Base-by-base conservation (phyloP, 2,329 filamentous ascomycete species). In the Fusarium fracticaudum region DNA sequence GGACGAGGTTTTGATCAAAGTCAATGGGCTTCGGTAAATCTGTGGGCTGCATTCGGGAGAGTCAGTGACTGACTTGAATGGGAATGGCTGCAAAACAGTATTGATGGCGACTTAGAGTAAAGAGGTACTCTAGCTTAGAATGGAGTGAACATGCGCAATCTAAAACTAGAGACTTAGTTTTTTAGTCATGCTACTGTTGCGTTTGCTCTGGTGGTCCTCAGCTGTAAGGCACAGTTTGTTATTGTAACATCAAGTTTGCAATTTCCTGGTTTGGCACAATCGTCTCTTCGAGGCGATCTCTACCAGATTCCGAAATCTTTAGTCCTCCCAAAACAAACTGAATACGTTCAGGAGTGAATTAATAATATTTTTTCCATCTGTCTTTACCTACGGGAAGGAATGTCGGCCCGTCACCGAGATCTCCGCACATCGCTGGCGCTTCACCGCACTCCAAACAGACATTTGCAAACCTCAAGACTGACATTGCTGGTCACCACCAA, bases 281-380 rank as follows among this genome's bases (percentile, higher is more conserved):
- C 20, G n/a, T 31, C 6, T 18, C 29, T 50, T 17, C 4, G 14
- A n/a, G 20, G 20, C 26, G 29, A n/a, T 50, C 29, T n/a, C 20
- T 33, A 11, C 31, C n/a, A 4, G 8, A 22, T 8, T 29, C 10
- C 9, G 5, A 29, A 47, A 5, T 22, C 5, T 20, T 29, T 11
- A 20, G 18, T 15, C 17, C 3, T 2, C 18, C 29, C 10, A 15
- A 29, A 10, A 1, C 2, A 47, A 29, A 22, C 0, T 2, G n/a
- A 26, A 1, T 20, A 26, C 11, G 1, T 6, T 29, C 1, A 29
- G 5, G 14, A 29, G 8, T 14, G 0, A 5, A 20, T 20, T 20
- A 0, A 20, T 14, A 29, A 14, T 20, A 2, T 7, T 20, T 0
- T 10, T 29, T 5, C 10, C 18, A 6, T 29, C 20, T 31, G 0